Base-by-base conservation (phyloP, 305 asterid species). In the Vinca major region DNA sequence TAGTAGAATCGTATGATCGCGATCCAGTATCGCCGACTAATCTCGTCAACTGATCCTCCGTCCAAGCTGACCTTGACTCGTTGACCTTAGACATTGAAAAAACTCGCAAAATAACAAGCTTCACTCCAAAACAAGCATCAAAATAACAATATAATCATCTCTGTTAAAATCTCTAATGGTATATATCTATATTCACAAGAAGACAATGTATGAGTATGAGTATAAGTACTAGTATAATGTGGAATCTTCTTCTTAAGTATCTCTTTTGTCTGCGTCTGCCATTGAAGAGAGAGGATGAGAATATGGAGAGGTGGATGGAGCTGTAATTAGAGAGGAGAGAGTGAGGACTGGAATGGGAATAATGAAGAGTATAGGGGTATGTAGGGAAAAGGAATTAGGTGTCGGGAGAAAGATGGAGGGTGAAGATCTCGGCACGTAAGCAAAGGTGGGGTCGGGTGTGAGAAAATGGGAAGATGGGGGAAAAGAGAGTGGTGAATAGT, bases 1-100 rank as follows among this genome's bases (percentile, higher is more conserved):
- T 45, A 16, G 58, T 20, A 70, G 81, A 72, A 72, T 80, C 65
- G 78, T 69, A 53, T 57, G 63, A 69, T 62, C 81, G 83, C 41
- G 52, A 53, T 37, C 66, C 78, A 56, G 72, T 73, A 66, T 68
- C 83, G 48, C 63, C 83, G 16, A n/a, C 78, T 54, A 20, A 26
- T 26, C 33, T 26, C 33, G 33, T 26, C 33, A 26, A 62, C 43
- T 61, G 33, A 26, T 26, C 83, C 37, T 75, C 75, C 66, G 74
- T 60, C 85, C 86, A 76, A 11, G 74, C 55, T 52, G 85, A 47
- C 60, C 60, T 65, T 63, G 86, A 79, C 72, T 83, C 88, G 83
- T 88, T 85, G 84, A 81, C 92, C 62, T 75, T 79, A 67, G 94
- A 77, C 97, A 89, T 89, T 40, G 78, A 63, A 53, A 47, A 81